Conservation (phyloP, 1,139 yeast species). For the Geotrichum candidum region DNA sequence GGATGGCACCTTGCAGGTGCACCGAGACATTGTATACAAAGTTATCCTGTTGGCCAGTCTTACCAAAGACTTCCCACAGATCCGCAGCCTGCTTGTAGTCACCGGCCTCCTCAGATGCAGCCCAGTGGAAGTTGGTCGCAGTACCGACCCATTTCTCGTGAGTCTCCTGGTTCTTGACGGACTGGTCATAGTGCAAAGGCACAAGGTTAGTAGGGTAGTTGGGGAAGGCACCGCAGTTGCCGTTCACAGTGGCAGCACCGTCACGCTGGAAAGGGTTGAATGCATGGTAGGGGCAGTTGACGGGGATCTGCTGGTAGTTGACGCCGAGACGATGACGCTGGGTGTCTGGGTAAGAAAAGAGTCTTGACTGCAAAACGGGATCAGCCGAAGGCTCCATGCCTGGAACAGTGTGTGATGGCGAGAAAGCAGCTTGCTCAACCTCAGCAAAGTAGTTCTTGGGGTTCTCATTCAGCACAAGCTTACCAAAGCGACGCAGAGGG, state of each 20-base stretch:
- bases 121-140: constrained; percentile 87
- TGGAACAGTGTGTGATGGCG: constrained; percentile 81
- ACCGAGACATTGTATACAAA: constrained; percentile 79
- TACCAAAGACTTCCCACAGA: constrained; percentile 69
- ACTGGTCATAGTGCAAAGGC: constrained; percentile 45
- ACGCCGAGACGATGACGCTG: constrained; percentile 64
- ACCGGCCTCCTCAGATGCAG: constrained; percentile 50
- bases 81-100: constrained; percentile 67
- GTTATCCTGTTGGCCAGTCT: constrained; percentile 60
- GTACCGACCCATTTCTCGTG: constrained; percentile 90
- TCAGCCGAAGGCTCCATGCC: constrained; percentile 82
- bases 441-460: constrained; percentile 77
- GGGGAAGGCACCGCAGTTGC: constrained; percentile 77
- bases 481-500: constrained; percentile 72
- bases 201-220: constrained; percentile 47
- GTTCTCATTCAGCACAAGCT: constrained; percentile 61
- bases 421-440: constrained; percentile 75
- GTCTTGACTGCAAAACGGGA: constrained; percentile 79
- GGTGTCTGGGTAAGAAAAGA: constrained; percentile 82
- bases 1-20: constrained; percentile 65
- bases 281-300: constrained; percentile 47
- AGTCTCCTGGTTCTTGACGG: constrained; percentile 43
- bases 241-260: constrained; percentile 74
- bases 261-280: constrained; percentile 57
- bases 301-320: constrained; percentile 69